Evolutionary conservation across 2,329 filamentous ascomycete species (phyloP), one percentile per base, ranked within the genome.

Genomic region (Hymenoscyphus infarciens): DNA sequence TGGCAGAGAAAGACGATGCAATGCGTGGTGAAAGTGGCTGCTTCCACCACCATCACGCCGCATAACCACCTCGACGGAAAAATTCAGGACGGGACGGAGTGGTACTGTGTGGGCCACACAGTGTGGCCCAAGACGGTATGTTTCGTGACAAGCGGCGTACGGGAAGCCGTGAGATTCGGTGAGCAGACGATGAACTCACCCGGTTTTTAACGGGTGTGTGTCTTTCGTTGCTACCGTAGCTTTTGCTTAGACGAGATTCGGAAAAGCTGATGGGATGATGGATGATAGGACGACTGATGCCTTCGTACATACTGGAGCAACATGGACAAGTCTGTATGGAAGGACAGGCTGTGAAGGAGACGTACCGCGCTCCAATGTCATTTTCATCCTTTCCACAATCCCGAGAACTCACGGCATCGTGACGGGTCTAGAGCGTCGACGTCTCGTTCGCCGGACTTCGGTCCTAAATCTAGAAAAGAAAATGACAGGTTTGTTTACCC

Each of bases 401-500:
- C 42, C n/a, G 42, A 49, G 16, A 49, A 49, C 42, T 49, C 42
- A 8, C 35, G 35, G 13, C 35, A 38, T 38, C 35, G 35, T 38
- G 35, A 38, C 35, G 13, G 13, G 33, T 35, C 33, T 11, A 35
- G 33, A 35, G 11, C 10, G 33, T 35, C 33, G 10, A 35, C 33
- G 33, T 35, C 33, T 10, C 33, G 33, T 35, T 35, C 11, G 11
- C 42, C 19, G 19, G n/a, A 3, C 16, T 22, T 49, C n/a, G 45
- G 19, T 13, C 45, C 45, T 19, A 52, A 25, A 52, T 52, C 22
- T 25, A 52, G 45, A 31, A 25, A 10, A 31, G 33, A 39, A 57
- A 57, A 16, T 57, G 56, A 57, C 22, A 45, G 35, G 56, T 57
- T 57, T 57, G 56, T 57, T 35, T 42, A 45, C 38, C 22, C 15